A percentile compares a stretch with the other conserved stretches of the same genome.
These are phyloP conservation scores for Rhynchospora tenuis DNA, from an alignment of 176 grass and related monocot genomes.

Conservation along the genomic window DNA sequence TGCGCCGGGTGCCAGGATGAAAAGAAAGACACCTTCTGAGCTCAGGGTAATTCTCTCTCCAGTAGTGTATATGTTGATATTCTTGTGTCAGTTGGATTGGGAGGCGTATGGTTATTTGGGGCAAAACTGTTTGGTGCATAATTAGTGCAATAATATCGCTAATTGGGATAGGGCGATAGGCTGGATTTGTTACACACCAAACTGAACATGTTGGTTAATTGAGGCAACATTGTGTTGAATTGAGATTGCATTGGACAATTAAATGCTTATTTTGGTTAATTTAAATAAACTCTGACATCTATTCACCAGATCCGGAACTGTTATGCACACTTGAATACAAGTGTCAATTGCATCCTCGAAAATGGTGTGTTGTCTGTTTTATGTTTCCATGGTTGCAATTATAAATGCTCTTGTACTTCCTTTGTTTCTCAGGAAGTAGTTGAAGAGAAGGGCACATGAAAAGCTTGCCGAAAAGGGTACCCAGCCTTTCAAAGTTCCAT, in stretches of 20 bases:
- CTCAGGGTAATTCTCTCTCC: conserved; percentile 42
- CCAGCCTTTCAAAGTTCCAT: conserved; percentile 50
- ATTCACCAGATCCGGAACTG: neutral
- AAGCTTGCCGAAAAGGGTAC: conserved; percentile 26
- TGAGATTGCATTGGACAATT: neutral
- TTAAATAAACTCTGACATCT: neutral
- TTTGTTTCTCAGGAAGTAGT: conserved; percentile 46
- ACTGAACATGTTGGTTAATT: neutral
- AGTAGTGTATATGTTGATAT: neutral
- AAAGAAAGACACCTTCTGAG: conserved; percentile 83
- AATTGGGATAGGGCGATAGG: too few relatives aligned
- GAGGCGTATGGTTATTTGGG: neutral
- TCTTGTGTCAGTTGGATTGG: neutral
- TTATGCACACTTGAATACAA: neutral
- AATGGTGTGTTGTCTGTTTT: neutral
- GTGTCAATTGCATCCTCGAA: neutral
- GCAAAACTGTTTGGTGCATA: neutral
- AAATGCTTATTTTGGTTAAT: neutral
- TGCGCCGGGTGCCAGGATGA: conserved; percentile 31
- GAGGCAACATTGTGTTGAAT: neutral
- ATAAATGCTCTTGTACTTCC: neutral
- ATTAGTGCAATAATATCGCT: neutral
- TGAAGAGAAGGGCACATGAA: conserved; percentile 48
- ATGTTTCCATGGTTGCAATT: neutral
- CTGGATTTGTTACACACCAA: neutral